Conservation (phyloP, 2,329 filamentous ascomycete species). For the Venturia carpophila region DNA sequence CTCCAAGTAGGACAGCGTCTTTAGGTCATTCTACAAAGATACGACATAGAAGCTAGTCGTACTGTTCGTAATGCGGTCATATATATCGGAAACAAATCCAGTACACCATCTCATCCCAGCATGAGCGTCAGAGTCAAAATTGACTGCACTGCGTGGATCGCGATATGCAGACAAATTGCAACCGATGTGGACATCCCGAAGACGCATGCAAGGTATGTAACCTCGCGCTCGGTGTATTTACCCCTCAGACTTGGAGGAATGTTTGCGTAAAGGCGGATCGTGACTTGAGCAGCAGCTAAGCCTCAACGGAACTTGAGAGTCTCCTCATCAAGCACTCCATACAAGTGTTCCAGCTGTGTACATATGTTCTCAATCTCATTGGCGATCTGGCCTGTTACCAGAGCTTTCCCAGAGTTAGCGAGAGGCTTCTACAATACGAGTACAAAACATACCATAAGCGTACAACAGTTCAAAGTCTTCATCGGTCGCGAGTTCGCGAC, state of each 20-base stretch:
- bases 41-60: neutral
- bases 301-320: slow-evolving; percentile 42
- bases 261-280: neutral
- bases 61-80: neutral
- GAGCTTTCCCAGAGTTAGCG: slow-evolving; percentile 34
- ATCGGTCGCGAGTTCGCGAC: slow-evolving; percentile 49
- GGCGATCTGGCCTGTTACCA: slow-evolving; percentile 54
- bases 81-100: neutral
- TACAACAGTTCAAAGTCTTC: slow-evolving; percentile 87
- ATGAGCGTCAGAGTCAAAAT: neutral
- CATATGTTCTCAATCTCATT: slow-evolving; percentile 48
- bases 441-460: slow-evolving; percentile 60
- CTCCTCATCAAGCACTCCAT: slow-evolving; percentile 55
- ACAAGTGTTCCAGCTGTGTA: slow-evolving; percentile 50
- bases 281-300: neutral
- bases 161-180: neutral
- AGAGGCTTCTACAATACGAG: neutral
- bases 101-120: too few relatives aligned
- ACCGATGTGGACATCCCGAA: neutral
- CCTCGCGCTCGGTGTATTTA: neutral
- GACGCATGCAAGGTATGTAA: neutral
- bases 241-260: neutral
- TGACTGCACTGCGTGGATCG: neutral
- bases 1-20: neutral
- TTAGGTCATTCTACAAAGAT: neutral